Base-by-base conservation (phyloP, 148 eudicot species). In the Spergularia bocconei region DNA sequence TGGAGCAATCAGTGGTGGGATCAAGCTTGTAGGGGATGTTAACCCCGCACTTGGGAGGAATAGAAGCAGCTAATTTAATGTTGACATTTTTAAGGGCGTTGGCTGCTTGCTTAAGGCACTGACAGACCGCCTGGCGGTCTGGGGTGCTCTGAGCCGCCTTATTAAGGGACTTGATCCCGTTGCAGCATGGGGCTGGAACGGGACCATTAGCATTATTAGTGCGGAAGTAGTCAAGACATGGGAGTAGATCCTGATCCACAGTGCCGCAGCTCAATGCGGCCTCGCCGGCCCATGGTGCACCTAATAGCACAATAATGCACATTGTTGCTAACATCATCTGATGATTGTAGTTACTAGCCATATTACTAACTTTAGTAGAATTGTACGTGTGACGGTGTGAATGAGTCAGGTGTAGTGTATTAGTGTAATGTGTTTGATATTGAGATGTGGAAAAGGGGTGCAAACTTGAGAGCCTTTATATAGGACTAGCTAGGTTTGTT, bases 41-140 rank as follows among this genome's bases (percentile, higher is more conserved):
- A 38, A 82, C 82, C 33, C 84, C 78, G 60, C 88, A 85, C 63
- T 70, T 77, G n/a, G 71, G 15, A 59, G 87, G 85, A 57, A 85
- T 53, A 4, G 77, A 36, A 20, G 77, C 76, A 41, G 83, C 87
- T 11, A 67, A 48, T 6, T 72, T 69, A 17, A 68, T 5, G 51
- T 65, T 76, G 61, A 79, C 38, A 15, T 15, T 38, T 15, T 61
- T 23, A 25, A 77, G 15, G 1, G 71, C 72, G 54, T 36, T 51
- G 4, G 85, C 80, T 0, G 79, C 73, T 4, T 50, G 9, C 58
- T 75, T 85, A 8, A 85, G 80, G 67, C 88, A 85, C 44, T 48
- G 61, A n/a, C 88, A 85, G 0, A 67, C 85, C 11, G 79, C 39
- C 52, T 75, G 77, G 56, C 84, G 88, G 71, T 82, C 88, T 6